Percentiles rank a stretch among this genome's conserved stretches.
Evolutionary conservation across 2,329 filamentous ascomycete species (phyloP).

Genomic region (Rhinocladiella similis): DNA sequence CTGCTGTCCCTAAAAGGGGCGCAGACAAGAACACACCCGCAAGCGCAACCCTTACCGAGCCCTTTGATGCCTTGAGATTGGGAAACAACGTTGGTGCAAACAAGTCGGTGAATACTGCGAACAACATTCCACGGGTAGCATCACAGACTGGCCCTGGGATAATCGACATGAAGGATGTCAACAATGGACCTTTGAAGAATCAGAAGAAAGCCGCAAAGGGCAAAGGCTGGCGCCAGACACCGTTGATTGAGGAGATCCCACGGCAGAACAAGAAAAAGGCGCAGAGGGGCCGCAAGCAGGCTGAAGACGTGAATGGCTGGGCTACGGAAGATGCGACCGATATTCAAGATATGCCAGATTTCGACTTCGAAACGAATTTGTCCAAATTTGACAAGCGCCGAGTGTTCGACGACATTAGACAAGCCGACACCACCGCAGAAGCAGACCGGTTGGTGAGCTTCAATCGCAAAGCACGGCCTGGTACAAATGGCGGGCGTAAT

Average conservation of each 20-base stretch:
- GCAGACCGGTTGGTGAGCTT: constrained; percentile 87
- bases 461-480: constrained; percentile 68
- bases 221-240: constrained; percentile 69
- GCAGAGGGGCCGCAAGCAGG: constrained; percentile 45
- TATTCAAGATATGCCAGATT: constrained; percentile 88
- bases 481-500: constrained; percentile 81
- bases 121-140: constrained; percentile 31
- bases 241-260: constrained; percentile 63
- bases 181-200: constrained; percentile 32
- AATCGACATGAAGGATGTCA: constrained; percentile 37
- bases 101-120: constrained; percentile 1
- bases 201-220: constrained; percentile 44
- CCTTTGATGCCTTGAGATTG: constrained; percentile 44
- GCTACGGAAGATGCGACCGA: constrained; percentile 95
- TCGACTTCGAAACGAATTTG: constrained; percentile 86
- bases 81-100: constrained; percentile 29
- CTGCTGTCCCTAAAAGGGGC: constrained; percentile 17
- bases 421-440: constrained; percentile 85
- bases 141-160: constrained; percentile 38
- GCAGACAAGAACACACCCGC: constrained; percentile 34
- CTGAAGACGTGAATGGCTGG: constrained; percentile 75
- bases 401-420: constrained; percentile 88
- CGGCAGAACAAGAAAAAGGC: constrained; percentile 48
- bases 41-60: constrained; percentile 45
- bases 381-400: constrained; percentile 93